Conservation (phyloP, 225 moss, liverwort and hornwort genomes). For the Bryoerythrophyllum caledonicum region DNA sequence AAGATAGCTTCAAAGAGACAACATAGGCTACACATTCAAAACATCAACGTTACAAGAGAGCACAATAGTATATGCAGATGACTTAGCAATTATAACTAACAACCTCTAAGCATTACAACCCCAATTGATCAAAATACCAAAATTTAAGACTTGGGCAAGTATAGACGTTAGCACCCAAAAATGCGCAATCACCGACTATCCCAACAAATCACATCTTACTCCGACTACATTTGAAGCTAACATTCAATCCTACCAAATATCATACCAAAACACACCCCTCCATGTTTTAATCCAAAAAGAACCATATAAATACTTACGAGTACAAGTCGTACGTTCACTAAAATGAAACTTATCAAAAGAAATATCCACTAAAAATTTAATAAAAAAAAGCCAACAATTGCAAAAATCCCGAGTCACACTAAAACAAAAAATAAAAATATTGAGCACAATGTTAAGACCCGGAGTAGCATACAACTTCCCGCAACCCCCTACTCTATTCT, state of each 20-base stretch:
- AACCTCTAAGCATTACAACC: too few species aligned
- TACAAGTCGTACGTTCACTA: neutral
- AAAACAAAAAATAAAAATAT: neutral
- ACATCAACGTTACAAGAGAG: too few species aligned
- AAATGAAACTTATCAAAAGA: neutral
- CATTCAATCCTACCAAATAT: neutral
- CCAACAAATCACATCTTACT: neutral
- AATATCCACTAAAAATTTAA: neutral
- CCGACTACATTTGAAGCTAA: neutral
- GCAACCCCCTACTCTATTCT: too few species aligned
- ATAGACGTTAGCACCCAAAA: too few species aligned
- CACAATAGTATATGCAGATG: too few species aligned
- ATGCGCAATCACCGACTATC: neutral
- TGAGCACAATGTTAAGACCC: too few species aligned
- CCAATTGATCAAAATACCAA: too few species aligned
- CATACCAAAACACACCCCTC: neutral
- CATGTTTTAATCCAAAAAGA: neutral
- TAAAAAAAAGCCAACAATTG: neutral
- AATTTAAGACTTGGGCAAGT: too few species aligned
- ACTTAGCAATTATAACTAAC: too few species aligned
- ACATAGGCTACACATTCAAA: too few species aligned
- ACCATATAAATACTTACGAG: neutral
- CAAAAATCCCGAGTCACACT: neutral
- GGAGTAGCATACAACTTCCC: too few species aligned
- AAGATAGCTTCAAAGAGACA: too few species aligned